phyloP scores from a whole-genome alignment of 306 rosid species.

The Castanospermum australe region DNA sequence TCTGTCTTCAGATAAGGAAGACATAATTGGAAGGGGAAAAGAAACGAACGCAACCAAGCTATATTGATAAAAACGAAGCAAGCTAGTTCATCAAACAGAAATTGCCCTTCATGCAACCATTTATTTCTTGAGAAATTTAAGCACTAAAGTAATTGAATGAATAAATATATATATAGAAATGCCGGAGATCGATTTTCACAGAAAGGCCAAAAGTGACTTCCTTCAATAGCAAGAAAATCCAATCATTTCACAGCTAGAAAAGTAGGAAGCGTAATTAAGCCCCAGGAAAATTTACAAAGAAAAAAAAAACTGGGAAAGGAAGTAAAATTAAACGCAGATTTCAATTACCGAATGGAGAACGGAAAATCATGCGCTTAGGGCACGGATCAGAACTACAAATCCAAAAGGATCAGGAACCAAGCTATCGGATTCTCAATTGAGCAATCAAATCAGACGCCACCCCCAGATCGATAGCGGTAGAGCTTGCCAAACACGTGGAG shows the following conservation, averaged over 20 bases:
- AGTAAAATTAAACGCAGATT: constrained; percentile 15
- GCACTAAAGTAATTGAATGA: neutral
- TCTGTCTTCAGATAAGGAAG: no score
- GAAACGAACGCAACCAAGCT: no score
- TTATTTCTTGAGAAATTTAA: neutral
- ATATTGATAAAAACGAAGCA: no score
- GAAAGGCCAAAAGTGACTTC: neutral
- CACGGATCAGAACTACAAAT: constrained; percentile 2
- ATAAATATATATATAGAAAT: neutral
- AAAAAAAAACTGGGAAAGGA: neutral
- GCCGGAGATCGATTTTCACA: neutral
- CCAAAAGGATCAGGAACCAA: constrained; percentile 7
- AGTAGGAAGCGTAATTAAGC: neutral
- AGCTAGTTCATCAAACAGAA: no score
- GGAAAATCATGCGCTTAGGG: constrained; percentile 1
- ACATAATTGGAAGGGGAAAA: no score
- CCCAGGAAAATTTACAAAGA: constrained; percentile 7
- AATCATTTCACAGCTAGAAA: neutral
- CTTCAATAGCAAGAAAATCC: constrained; percentile 17
- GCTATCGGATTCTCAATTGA: neutral
- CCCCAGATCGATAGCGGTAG: constrained; percentile 44
- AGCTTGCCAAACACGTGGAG: constrained; percentile 90
- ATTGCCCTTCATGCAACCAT: neutral
- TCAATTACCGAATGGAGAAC: neutral
- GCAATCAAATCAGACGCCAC: constrained; percentile 36